A percentile compares a stretch with the other conserved stretches of the same genome.
These are phyloP conservation scores for Agaricus subrufescens DNA, from an alignment of 768 basidiomycete genomes.

Conservation along the genomic window DNA sequence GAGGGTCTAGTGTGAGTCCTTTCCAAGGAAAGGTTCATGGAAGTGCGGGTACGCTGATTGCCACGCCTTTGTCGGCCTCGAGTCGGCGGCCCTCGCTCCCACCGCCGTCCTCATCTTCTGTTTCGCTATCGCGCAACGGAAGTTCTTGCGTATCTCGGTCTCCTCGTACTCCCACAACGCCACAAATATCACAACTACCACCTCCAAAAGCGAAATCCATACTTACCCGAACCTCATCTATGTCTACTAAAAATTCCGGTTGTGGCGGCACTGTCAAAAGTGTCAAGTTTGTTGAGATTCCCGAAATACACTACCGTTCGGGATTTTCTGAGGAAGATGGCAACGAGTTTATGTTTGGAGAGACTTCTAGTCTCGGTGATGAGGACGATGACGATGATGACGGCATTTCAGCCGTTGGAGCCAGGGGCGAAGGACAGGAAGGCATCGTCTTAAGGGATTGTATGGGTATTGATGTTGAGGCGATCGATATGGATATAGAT, in stretches of 20 bases:
- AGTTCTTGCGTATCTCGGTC: constrained; percentile 2
- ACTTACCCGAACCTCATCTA: constrained; percentile 47
- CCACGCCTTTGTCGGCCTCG: background rate
- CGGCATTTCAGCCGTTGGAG: constrained; percentile 1
- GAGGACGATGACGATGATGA: constrained; percentile 3
- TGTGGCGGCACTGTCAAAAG: constrained; percentile 38
- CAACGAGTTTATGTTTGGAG: constrained; percentile 2
- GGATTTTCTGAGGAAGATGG: constrained; percentile 12
- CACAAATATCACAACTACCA: constrained; percentile 9
- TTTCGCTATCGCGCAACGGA: constrained; percentile 7
- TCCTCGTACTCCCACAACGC: background rate
- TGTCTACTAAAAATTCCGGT: constrained; percentile 36
- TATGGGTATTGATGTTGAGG: constrained; percentile 31
- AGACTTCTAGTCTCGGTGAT: background rate
- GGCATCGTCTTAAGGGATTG: constrained; percentile 11
- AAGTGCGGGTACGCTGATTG: background rate
- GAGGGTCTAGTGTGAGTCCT: background rate
- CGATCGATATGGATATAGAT: constrained; percentile 32
- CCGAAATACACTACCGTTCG: constrained; percentile 48
- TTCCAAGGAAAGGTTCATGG: background rate
- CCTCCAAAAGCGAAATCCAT: constrained; percentile 45
- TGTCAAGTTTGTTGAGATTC: constrained; percentile 68
- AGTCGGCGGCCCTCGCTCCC: background rate
- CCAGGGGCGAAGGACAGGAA: constrained; percentile 8
- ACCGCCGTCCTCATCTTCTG: background rate